phyloP scores from a whole-genome alignment of 306 rosid genomes.

The Casuarina equisetifolia region DNA sequence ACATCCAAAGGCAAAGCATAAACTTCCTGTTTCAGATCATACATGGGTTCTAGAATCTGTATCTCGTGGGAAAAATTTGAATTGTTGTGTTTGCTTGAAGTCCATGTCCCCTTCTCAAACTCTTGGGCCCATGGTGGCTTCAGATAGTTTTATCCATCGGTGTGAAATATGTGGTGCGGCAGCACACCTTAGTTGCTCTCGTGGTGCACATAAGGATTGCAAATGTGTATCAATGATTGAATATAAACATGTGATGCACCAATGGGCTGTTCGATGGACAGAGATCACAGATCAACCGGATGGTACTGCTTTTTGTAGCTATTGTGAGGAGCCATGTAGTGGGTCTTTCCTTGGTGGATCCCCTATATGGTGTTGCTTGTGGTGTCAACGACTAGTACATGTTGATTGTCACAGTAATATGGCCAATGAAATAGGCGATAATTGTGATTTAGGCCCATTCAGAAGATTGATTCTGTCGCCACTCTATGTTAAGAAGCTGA shows the following conservation, averaged over 20 bases:
- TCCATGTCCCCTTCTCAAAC: conserved; percentile 79
- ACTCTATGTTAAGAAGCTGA: conserved; percentile 67
- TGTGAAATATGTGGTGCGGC: conserved; percentile 87
- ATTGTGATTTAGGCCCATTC: conserved; percentile 86
- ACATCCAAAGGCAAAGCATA: conserved; percentile 74
- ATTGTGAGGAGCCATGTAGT: conserved; percentile 94
- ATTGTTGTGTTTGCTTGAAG: conserved; percentile 88
- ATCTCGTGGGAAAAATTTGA: conserved; percentile 85
- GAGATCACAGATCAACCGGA: conserved; percentile 88
- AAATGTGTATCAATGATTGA: conserved; percentile 93
- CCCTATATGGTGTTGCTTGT: conserved; percentile 96
- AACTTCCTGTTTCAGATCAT: conserved; percentile 76
- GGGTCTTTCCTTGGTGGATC: conserved; percentile 97
- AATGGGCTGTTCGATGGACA: conserved; percentile 97
- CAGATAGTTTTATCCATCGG: conserved; percentile 76
- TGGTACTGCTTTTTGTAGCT: conserved; percentile 76
- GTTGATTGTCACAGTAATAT: conserved; percentile 86
- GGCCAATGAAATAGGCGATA: conserved; percentile 88
- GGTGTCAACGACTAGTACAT: conserved; percentile 94
- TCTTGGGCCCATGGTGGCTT: conserved; percentile 73
- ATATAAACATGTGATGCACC: conserved; percentile 73
- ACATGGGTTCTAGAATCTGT: conserved; percentile 75
- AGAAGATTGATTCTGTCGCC: conserved; percentile 91
- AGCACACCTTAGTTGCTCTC: conserved; percentile 81
- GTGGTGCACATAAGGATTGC: conserved; percentile 87